These are phyloP conservation scores for Parachaetomium inaequale DNA, from an alignment of 495 filamentous ascomycete species.

Conservation along the genomic window DNA sequence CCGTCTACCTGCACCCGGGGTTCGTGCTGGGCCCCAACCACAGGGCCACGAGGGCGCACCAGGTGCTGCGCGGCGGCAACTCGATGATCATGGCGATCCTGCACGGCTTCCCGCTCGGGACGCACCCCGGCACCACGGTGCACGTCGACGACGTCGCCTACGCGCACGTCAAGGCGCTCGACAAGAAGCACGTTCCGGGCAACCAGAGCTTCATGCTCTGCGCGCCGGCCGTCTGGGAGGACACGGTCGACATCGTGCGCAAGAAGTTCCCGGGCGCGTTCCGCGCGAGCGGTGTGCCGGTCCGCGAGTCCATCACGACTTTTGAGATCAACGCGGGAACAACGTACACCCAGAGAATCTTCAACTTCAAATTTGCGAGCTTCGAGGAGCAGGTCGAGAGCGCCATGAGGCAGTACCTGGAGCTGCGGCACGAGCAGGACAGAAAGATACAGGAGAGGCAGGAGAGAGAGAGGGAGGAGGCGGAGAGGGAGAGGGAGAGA, in stretches of 20 bases:
- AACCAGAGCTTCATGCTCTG: slow-evolving; percentile 40
- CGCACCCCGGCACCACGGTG: slow-evolving; percentile 36
- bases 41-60: slow-evolving; percentile 30
- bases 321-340: slow-evolving; percentile 25
- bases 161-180: slow-evolving; percentile 41
- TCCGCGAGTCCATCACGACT: too few relatives aligned
- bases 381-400: background rate
- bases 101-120: slow-evolving; percentile 32
- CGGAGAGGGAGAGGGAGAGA: background rate
- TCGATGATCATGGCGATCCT: slow-evolving; percentile 35
- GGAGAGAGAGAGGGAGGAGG: background rate
- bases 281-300: slow-evolving; percentile 20
- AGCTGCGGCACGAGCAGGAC: background rate
- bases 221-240: slow-evolving; percentile 42
- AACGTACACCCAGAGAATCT: background rate
- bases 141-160: slow-evolving; percentile 45
- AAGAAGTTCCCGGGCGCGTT: slow-evolving; percentile 43
- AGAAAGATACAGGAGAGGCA: too few relatives aligned
- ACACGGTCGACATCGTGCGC: slow-evolving; percentile 39
- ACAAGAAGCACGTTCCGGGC: slow-evolving; percentile 34
- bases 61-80: slow-evolving; percentile 39
- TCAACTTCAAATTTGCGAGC: background rate
- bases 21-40: slow-evolving; percentile 47
- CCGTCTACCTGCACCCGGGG: slow-evolving; percentile 46
- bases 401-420: background rate